Evolutionary conservation across 2,329 filamentous ascomycete genomes (phyloP), one percentile per base, ranked within the genome.

Genomic region (Fusarium sp.): DNA sequence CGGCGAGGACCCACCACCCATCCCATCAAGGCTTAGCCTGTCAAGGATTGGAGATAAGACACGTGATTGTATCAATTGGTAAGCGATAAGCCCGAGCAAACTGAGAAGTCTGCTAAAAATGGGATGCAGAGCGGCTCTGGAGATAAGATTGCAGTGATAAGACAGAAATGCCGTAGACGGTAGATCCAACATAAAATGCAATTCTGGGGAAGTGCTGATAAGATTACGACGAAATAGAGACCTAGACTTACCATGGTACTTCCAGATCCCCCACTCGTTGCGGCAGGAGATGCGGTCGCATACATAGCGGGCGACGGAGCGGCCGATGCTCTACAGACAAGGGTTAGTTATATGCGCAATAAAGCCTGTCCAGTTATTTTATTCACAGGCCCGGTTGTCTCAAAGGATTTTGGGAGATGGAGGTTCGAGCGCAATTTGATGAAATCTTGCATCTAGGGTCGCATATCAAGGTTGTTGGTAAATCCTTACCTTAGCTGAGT

Each of bases 401-500:
- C n/a, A 32, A 32, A 15, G 11, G 11, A 9, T 39, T 45, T 33
- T 52, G 46, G 11, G 40, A 20, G 15, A 33, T 25, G 32, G 15
- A 22, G 30, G 33, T 22, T 33, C 10, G 25, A 30, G 60, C 54
- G 23, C 61, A 46, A 56, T 25, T 37, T 10, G 19, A 43, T 27
- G 19, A 44, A 27, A 39, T 25, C 32, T 33, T 39, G 45, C 56
- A 51, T 46, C 17, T 17, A 11, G 13, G 6, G 6, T 55, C 51
- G 30, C 50, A 51, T 56, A 20, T 23, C 19, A 30, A 37, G 19
- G 47, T 41, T 13, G 17, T 49, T 41, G 25, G 45, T 40, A 37
- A 45, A n/a, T 39, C 41, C 82, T 76, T 77, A 86, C 84, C 82
- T 83, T 66, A 80, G 65, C 67, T 84, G 83, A 43, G 82, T 80